Evolutionary conservation across 768 basidiomycete species (phyloP).

Genomic region (Boletus tomentosulus): DNA sequence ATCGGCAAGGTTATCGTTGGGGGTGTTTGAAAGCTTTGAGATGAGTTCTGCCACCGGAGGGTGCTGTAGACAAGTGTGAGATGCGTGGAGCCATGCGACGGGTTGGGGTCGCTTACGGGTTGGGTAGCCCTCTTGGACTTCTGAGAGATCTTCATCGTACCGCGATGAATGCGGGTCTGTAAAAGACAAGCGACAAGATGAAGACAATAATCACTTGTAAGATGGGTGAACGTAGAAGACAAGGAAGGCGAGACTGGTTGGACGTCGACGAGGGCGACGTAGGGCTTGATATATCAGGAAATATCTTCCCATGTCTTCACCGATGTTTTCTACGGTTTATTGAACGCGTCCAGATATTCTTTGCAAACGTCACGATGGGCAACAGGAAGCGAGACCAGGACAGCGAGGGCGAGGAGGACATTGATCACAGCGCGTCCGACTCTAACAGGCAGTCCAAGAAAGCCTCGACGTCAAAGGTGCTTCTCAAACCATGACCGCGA

Average conservation of each 20-base stretch:
- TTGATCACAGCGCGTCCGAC: conserved; percentile 10
- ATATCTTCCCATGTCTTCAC: conserved; percentile 16
- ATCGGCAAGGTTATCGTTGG: conserved; percentile 66
- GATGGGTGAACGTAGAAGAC: conserved; percentile 9
- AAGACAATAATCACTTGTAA: not conserved
- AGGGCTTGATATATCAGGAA: conserved; percentile 32
- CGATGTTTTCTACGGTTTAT: conserved; percentile 8
- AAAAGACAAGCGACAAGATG: conserved; percentile 8
- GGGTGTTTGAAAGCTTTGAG: conserved; percentile 56
- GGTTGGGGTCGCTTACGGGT: conserved; percentile 51
- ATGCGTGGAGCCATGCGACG: conserved; percentile 1
- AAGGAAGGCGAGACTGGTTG: conserved; percentile 4
- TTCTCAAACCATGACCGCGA: not conserved
- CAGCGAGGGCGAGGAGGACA: conserved; percentile 15
- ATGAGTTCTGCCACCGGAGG: conserved; percentile 82
- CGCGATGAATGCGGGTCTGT: conserved; percentile 43
- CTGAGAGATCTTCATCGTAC: conserved; percentile 83
- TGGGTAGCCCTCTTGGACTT: conserved; percentile 78
- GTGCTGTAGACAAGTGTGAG: conserved; percentile 44
- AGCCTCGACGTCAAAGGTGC: conserved; percentile 14
- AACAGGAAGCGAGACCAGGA: conserved; percentile 18
- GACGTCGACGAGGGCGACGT: conserved; percentile 22
- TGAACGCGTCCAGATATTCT: not conserved
- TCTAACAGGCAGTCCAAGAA: conserved; percentile 11
- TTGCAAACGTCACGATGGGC: conserved; percentile 2